Evolutionary conservation across 371 early-diverging fungal genomes (phyloP), one percentile per base, ranked within the genome.

Genomic region (Coemansia sp.): DNA sequence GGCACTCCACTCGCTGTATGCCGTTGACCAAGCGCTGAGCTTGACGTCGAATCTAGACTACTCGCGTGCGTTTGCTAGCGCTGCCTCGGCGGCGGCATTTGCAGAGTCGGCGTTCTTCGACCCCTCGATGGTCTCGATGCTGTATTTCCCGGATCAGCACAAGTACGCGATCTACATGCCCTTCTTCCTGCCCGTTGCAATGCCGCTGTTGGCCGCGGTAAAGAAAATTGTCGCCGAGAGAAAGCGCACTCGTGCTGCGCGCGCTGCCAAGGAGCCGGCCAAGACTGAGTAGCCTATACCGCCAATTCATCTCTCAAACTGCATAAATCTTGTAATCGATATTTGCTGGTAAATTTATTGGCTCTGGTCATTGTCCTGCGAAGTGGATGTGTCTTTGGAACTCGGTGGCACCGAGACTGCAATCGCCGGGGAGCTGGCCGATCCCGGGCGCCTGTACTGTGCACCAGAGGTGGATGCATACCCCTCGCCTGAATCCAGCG

Each of bases 81-180:
- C 92, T 0, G 81, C 87, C 13, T 66, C 76, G 2, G 94, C 93
- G 0, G 75, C 92, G 8, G 79, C 78, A 26, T 62, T 82, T 16
- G 86, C 96, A 0, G 94, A 95, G 76, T 78, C 83, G 10, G 96
- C 97, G 4, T 98, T 98, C 70, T 96, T 95, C 83, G 93, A 98
- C 63, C 94, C 94, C 1, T 93, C 92, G 9, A 96, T 98, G 97
- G 93, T 96, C 1, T 87, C 95, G 3, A 84, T 95, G 88, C 83
- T 96, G 4, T 98, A 98, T 70, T 98, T 98, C 79, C 98, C 98
- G 1, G 90, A 91, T 63, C 96, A 98, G 71, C 98, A 98, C 80
- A 94, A 92, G 71, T 90, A 89, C 57, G 98, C 96, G 11, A 92
- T 98, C 39, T 98, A 95, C 75, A 88, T 93, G 91, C 98, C 98